Conservation (phyloP, 441 rosid species). For the Rhodomyrtus psidioides region DNA sequence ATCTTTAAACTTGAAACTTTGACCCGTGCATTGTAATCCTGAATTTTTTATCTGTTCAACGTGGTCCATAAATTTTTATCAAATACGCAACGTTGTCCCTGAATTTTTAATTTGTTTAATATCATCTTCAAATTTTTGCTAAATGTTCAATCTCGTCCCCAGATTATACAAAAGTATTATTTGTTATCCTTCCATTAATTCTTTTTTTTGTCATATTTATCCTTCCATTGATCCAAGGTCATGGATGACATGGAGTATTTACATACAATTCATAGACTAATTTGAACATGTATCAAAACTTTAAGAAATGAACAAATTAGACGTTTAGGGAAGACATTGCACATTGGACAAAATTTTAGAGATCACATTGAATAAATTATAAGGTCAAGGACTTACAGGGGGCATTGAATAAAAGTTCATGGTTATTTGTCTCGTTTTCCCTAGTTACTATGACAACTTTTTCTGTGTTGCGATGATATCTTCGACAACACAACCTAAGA, state of each 20-base stretch:
- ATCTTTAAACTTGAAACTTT: too few relatives aligned
- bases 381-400: neutral
- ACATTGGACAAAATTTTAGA: neutral
- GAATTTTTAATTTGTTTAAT: neutral
- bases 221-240: neutral
- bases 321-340: neutral
- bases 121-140: neutral
- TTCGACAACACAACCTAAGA: neutral
- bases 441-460: neutral
- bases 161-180: neutral
- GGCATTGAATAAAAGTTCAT: neutral
- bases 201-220: neutral
- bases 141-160: neutral
- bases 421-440: neutral
- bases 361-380: neutral
- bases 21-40: too few relatives aligned
- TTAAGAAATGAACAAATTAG: neutral
- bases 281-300: neutral
- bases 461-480: neutral
- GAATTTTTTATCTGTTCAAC: too few relatives aligned
- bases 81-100: accelerated
- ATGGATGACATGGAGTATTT: too few relatives aligned
- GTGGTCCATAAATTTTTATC: too few relatives aligned
- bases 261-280: neutral
- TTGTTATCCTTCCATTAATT: neutral